Evolutionary conservation across 2,329 filamentous ascomycete species (phyloP).

Genomic region (Colletotrichum lentis): DNA sequence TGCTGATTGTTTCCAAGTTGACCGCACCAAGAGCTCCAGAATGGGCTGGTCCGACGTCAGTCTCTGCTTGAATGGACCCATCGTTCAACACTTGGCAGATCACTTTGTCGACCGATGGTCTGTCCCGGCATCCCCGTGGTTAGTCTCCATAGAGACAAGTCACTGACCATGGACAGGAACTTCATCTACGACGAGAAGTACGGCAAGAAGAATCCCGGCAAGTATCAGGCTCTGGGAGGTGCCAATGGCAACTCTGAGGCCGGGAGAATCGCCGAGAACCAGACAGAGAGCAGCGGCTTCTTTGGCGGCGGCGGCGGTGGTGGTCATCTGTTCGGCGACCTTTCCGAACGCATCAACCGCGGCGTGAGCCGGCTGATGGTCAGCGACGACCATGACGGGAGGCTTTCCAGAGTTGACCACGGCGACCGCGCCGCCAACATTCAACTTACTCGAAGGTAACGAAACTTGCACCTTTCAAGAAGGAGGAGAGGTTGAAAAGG

Average conservation of each 20-base stretch:
- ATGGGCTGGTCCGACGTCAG: constrained; percentile 95
- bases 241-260: constrained; percentile 33
- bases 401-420: constrained; percentile 32
- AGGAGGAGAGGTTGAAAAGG: too few relatives aligned
- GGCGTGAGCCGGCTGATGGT: constrained; percentile 52
- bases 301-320: constrained; percentile 39
- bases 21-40: constrained; percentile 78
- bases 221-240: constrained; percentile 53
- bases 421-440: constrained; percentile 50
- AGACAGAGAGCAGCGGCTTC: constrained; percentile 36
- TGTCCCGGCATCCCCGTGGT: constrained; percentile 25
- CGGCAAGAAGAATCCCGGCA: constrained; percentile 57
- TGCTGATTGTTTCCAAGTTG: constrained; percentile 57
- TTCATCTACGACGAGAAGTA: constrained; percentile 90
- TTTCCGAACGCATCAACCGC: constrained; percentile 54
- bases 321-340: constrained; percentile 53
- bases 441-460: constrained; percentile 61
- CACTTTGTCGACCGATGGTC: constrained; percentile 87
- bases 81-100: constrained; percentile 75
- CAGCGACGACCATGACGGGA: constrained; percentile 44
- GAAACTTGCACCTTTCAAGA: background rate
- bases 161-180: constrained; percentile 61
- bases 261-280: constrained; percentile 24
- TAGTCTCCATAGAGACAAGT: too few relatives aligned
- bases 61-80: constrained; percentile 76